Conservation (phyloP, 345 rosid genomes). For the Sisymbrium altissimum region DNA sequence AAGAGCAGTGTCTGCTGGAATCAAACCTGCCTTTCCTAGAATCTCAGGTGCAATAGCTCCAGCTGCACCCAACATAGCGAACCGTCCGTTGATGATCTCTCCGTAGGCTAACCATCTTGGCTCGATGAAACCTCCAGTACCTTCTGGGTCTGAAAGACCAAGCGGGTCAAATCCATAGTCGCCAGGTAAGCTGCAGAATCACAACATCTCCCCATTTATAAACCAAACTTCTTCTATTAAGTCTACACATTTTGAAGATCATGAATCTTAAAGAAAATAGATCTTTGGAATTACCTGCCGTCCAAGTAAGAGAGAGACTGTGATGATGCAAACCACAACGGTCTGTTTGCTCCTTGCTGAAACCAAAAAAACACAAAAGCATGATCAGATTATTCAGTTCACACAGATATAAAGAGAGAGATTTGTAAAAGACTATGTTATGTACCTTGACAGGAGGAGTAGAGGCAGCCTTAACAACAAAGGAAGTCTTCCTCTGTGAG, state of each 20-base stretch:
- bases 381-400: not conserved
- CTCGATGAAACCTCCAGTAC: conserved; percentile 94
- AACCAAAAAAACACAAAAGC: conserved; percentile 14
- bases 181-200: conserved; percentile 71
- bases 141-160: conserved; percentile 97
- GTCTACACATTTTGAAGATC: not conserved
- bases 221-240: not conserved
- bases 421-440: not conserved
- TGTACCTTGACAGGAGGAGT: conserved; percentile 93
- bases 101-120: conserved; percentile 97
- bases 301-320: conserved; percentile 93
- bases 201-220: not conserved
- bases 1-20: conserved; percentile 83
- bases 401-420: not conserved
- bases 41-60: conserved; percentile 94
- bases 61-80: conserved; percentile 76
- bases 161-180: conserved; percentile 94
- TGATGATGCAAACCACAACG: conserved; percentile 88
- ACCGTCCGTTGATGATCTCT: conserved; percentile 82
- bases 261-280: not conserved
- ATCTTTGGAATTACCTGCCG: conserved; percentile 59
- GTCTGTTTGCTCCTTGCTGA: conserved; percentile 91
- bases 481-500: conserved; percentile 56
- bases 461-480: conserved; percentile 72
- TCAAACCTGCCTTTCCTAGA: conserved; percentile 76